A percentile compares a stretch with the other conserved stretches of the same genome.
phyloP scores from a whole-genome alignment of 805 yeast genomes.

The Candida loeiensis region DNA sequence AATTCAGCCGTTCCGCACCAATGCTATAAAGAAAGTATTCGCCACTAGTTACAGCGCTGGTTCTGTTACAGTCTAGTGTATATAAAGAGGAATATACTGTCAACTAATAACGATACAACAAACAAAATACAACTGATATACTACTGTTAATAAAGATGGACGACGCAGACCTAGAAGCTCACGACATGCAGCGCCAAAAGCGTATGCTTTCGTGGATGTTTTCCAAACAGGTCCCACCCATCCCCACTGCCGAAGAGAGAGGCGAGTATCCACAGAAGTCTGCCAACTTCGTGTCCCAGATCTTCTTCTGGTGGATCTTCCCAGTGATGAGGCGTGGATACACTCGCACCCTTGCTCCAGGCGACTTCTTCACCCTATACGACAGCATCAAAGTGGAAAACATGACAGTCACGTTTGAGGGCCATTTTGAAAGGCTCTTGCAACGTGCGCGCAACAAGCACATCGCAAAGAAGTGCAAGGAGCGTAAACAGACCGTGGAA shows the following conservation, averaged over 20 bases:
- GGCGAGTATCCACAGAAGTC: slow-evolving; percentile 39
- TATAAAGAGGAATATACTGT: too few species aligned
- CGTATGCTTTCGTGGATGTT: slow-evolving; percentile 33
- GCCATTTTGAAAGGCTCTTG: slow-evolving; percentile 12
- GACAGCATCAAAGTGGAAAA: slow-evolving; percentile 27
- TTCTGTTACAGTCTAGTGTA: too few species aligned
- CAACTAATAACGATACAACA: too few species aligned
- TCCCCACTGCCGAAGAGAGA: slow-evolving; percentile 52
- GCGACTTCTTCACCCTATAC: slow-evolving; percentile 48
- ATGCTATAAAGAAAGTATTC: too few species aligned
- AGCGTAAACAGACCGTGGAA: slow-evolving; percentile 15
- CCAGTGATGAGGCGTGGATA: slow-evolving; percentile 67
- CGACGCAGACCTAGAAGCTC: not conserved
- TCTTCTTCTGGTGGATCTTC: slow-evolving; percentile 64
- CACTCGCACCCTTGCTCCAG: slow-evolving; percentile 63
- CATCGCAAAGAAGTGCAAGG: slow-evolving; percentile 23
- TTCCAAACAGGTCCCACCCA: slow-evolving; percentile 42
- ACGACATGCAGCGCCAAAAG: slow-evolving; percentile 18
- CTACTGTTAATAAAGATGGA: too few species aligned
- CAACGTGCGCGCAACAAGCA: slow-evolving; percentile 16
- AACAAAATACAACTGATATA: too few species aligned
- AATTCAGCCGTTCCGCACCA: too few species aligned
- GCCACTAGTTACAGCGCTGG: too few species aligned
- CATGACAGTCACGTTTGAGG: slow-evolving; percentile 27
- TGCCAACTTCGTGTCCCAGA: slow-evolving; percentile 38